Percentiles rank a stretch among this genome's conserved stretches.
These are phyloP conservation scores for Emericellopsis terricola DNA, from an alignment of 495 filamentous ascomycete genomes.

Conservation along the genomic window DNA sequence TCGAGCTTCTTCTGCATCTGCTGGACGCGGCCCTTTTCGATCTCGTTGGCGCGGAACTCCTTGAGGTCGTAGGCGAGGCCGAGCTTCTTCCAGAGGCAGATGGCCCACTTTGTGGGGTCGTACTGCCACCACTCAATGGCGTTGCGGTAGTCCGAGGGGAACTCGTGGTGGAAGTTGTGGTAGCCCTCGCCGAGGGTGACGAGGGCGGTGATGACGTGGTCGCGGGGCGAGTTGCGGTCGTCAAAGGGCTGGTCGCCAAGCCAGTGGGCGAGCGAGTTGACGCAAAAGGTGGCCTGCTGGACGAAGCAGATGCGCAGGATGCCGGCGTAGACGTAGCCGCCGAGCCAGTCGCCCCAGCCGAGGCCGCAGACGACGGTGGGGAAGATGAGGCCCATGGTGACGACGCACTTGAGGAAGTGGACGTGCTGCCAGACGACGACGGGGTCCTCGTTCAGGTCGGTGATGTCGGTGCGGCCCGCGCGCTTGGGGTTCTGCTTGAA, in stretches of 20 bases:
- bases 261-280: constrained; percentile 98
- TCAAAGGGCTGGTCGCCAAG: constrained; percentile 98
- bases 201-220: constrained; percentile 88
- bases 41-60: constrained; percentile 95
- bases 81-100: constrained; percentile 86
- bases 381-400: constrained; percentile 74
- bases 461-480: constrained; percentile 91
- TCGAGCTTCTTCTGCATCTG: constrained; percentile 99
- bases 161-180: constrained; percentile 99
- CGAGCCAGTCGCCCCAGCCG: constrained; percentile 76
- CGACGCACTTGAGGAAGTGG: constrained; percentile 77
- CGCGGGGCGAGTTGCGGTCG: constrained; percentile 93
- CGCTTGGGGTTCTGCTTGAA: constrained; percentile 90
- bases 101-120: constrained; percentile 96
- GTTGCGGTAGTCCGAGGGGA: constrained; percentile 97
- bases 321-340: constrained; percentile 87
- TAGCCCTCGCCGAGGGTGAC: constrained; percentile 96
- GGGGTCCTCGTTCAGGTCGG: constrained; percentile 86
- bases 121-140: constrained; percentile 97
- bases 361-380: constrained; percentile 73
- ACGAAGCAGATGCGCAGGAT: constrained; percentile 97
- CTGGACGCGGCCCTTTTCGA: constrained; percentile 95
- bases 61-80: constrained; percentile 92
- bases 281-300: constrained; percentile 98
- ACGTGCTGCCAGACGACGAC: constrained; percentile 91